phyloP scores from a whole-genome alignment of 257 asterid genomes.

The Dorcoceras hygrometricum region DNA sequence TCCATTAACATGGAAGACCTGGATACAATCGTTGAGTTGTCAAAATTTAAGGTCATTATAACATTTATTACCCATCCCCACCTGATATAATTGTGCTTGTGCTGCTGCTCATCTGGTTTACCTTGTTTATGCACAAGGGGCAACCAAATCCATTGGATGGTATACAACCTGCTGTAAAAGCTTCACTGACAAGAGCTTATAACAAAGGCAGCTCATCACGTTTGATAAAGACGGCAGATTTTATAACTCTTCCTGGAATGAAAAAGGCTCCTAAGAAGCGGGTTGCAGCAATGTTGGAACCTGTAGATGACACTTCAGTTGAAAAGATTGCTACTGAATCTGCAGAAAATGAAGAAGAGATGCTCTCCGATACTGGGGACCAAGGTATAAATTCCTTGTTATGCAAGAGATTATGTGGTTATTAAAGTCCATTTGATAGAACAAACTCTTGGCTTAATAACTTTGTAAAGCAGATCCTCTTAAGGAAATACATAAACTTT shows the following conservation, averaged over 20 bases:
- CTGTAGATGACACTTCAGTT: constrained; percentile 49
- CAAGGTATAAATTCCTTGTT: constrained; percentile 43
- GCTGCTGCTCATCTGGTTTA: constrained; percentile 22
- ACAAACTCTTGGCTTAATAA: background rate
- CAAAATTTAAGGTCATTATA: constrained; percentile 71
- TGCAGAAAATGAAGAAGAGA: constrained; percentile 67
- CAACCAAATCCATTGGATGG: constrained; percentile 79
- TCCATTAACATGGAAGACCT: constrained; percentile 87
- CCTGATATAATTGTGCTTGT: background rate
- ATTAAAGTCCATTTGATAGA: background rate
- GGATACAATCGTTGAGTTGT: constrained; percentile 62
- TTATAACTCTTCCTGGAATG: constrained; percentile 79
- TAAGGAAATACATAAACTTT: background rate
- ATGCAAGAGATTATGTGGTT: background rate
- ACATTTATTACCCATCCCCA: constrained; percentile 1
- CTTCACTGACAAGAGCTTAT: constrained; percentile 88
- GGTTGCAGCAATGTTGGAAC: constrained; percentile 94
- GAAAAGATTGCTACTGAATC: constrained; percentile 43
- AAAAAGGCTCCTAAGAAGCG: constrained; percentile 89
- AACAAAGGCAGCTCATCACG: constrained; percentile 93
- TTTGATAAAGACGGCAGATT: constrained; percentile 72
- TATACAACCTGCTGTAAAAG: constrained; percentile 76
- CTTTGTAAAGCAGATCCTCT: background rate
- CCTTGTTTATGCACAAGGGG: constrained; percentile 49
- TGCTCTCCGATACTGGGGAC: constrained; percentile 68